Percentiles rank a stretch among this genome's conserved stretches.
phyloP scores from a whole-genome alignment of 164 flowering plant species.

The Malania oleifera region DNA sequence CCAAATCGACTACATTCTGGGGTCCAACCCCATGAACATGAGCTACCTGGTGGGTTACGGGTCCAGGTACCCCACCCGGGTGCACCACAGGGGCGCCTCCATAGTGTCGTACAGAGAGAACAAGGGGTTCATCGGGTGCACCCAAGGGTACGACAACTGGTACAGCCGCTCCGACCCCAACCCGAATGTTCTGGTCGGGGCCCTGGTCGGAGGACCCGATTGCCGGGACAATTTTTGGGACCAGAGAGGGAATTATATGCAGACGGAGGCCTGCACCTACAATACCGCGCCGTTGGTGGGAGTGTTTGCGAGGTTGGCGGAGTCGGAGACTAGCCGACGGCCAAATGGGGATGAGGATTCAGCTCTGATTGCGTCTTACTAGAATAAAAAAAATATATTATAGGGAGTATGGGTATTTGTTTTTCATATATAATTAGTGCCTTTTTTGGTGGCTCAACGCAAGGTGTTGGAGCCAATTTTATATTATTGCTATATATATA shows the following conservation, averaged over 20 bases:
- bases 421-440: too few relatives aligned
- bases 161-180: slow-evolving; percentile 54
- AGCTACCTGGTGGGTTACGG: slow-evolving; percentile 94
- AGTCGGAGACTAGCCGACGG: too few relatives aligned
- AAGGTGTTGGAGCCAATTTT: too few relatives aligned
- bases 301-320: slow-evolving; percentile 58
- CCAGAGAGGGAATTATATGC: slow-evolving; percentile 67
- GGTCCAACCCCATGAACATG: slow-evolving; percentile 71
- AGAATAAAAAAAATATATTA: too few relatives aligned
- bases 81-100: slow-evolving; percentile 94
- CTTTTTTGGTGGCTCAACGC: too few relatives aligned
- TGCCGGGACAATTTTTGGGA: slow-evolving; percentile 58
- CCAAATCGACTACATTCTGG: slow-evolving; percentile 85
- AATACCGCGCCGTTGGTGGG: slow-evolving; percentile 96
- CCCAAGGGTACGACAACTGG: slow-evolving; percentile 95
- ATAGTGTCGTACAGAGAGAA: slow-evolving; percentile 58
- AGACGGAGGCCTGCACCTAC: slow-evolving; percentile 98
- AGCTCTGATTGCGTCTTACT: too few relatives aligned
- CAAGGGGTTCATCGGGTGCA: slow-evolving; percentile 92
- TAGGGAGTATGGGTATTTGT: too few relatives aligned
- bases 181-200: slow-evolving; percentile 81
- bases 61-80: slow-evolving; percentile 55
- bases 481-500: too few relatives aligned
- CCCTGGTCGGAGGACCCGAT: slow-evolving; percentile 93
- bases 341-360: too few relatives aligned